Conservation (phyloP, 768 basidiomycete genomes). For the Rhodotorula sphaerocarpa region DNA sequence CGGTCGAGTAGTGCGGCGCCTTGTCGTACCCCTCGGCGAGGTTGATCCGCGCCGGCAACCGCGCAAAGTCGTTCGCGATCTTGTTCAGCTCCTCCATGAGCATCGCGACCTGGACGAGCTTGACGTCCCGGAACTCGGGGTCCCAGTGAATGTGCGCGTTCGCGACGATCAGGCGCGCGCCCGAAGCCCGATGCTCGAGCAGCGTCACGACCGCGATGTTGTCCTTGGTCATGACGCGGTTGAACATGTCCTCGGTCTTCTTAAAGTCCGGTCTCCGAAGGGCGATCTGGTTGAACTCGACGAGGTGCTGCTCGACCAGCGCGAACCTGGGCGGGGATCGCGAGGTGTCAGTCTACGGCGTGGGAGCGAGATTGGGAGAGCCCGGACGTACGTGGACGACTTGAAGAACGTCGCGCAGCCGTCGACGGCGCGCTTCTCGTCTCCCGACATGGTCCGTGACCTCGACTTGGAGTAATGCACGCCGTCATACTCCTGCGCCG, state of each 20-base stretch:
- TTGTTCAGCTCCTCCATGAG: constrained; percentile 88
- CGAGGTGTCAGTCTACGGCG: neutral
- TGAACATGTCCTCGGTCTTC: constrained; percentile 99
- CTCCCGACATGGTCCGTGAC: constrained; percentile 81
- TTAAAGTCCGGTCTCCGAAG: constrained; percentile 89
- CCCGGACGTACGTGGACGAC: constrained; percentile 60
- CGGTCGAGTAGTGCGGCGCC: constrained; percentile 68
- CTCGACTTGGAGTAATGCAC: constrained; percentile 85
- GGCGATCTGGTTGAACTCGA: constrained; percentile 87
- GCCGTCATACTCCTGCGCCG: constrained; percentile 74
- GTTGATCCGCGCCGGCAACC: constrained; percentile 57
- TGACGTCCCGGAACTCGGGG: constrained; percentile 84
- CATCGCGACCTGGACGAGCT: constrained; percentile 89
- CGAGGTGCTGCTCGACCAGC: constrained; percentile 82
- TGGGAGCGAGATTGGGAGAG: neutral
- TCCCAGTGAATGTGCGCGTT: constrained; percentile 94
- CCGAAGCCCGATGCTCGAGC: constrained; percentile 77
- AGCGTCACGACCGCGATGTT: constrained; percentile 80
- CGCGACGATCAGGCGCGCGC: constrained; percentile 76
- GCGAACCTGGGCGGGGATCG: constrained; percentile 56
- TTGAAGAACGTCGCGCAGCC: constrained; percentile 97
- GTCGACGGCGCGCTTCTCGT: constrained; percentile 80
- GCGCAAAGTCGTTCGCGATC: constrained; percentile 72
- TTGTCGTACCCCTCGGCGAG: constrained; percentile 38
- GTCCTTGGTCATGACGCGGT: constrained; percentile 89